phyloP scores from a whole-genome alignment of 345 rosid genomes.

The Luvunga scandens region DNA sequence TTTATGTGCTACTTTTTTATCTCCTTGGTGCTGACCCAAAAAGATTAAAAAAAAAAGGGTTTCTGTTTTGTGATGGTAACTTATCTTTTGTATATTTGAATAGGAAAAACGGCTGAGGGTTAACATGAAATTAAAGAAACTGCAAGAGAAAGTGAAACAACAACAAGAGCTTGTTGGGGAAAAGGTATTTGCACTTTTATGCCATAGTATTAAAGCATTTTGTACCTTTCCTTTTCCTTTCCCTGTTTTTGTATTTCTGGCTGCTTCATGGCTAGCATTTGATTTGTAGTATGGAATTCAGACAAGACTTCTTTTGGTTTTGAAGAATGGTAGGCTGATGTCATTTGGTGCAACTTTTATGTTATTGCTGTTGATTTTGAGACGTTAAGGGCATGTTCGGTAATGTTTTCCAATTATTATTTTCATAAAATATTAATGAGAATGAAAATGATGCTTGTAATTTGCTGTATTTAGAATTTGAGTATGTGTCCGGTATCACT shows the following conservation, averaged over 20 bases:
- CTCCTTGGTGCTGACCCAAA: not conserved
- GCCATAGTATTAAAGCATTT: not conserved
- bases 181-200: constrained; percentile 42
- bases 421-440: too few species aligned
- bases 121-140: constrained; percentile 86
- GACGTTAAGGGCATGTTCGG: too few species aligned
- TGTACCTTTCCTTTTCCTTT: not conserved
- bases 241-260: not conserved
- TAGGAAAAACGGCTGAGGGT: constrained; percentile 94
- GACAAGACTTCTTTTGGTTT: not conserved
- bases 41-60: not conserved
- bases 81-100: constrained; percentile 13
- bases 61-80: constrained; percentile 7
- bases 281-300: not conserved
- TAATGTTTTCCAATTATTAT: too few species aligned
- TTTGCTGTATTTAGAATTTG: too few species aligned
- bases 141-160: constrained; percentile 88
- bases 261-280: not conserved
- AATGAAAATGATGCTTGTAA: too few species aligned
- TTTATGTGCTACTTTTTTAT: not conserved
- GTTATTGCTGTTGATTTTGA: not conserved
- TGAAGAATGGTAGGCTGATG: not conserved
- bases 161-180: constrained; percentile 92
- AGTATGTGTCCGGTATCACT: too few species aligned
- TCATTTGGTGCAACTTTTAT: not conserved